phyloP scores from a whole-genome alignment of 1,139 yeast species.

The Saccharomyces hybrid region DNA sequence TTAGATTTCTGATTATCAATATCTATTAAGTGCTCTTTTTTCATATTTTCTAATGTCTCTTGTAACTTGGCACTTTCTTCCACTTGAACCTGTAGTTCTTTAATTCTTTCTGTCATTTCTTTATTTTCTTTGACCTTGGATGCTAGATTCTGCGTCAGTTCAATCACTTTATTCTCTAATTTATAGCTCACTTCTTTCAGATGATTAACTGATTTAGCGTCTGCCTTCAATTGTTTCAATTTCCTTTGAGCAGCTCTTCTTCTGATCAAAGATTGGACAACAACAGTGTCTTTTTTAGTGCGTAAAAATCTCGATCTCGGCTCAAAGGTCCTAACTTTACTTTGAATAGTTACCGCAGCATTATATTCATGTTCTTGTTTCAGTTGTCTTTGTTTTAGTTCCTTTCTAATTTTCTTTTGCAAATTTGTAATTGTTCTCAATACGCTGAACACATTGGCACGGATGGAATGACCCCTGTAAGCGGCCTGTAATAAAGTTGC shows the following conservation, averaged over 20 bases:
- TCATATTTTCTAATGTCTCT: conserved; percentile 48
- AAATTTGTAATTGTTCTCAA: conserved; percentile 48
- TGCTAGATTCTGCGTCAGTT: conserved; percentile 77
- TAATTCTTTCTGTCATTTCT: conserved; percentile 55
- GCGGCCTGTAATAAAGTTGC: conserved; percentile 69
- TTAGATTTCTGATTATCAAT: conserved; percentile 40
- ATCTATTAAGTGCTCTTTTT: conserved; percentile 44
- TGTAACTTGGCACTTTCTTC: conserved; percentile 53
- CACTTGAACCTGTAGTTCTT: conserved; percentile 46
- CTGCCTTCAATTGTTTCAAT: conserved; percentile 57
- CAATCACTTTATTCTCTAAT: conserved; percentile 91
- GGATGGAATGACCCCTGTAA: conserved; percentile 57
- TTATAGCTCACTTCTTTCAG: conserved; percentile 86
- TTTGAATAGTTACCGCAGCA: conserved; percentile 69
- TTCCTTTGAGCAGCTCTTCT: conserved; percentile 64
- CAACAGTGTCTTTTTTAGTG: conserved; percentile 45
- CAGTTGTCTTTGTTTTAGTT: conserved; percentile 47
- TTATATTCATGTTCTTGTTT: conserved; percentile 43
- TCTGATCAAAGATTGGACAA: conserved; percentile 73
- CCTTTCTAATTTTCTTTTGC: conserved; percentile 69
- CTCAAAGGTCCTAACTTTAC: conserved; percentile 26
- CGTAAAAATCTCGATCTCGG: conserved; percentile 24
- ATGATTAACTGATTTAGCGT: conserved; percentile 86
- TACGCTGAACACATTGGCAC: conserved; percentile 41
- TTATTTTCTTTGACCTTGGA: conserved; percentile 74